Evolutionary conservation across 1,284 basidiomycete genomes (phyloP).

Genomic region (Gymnopus androsaceus): DNA sequence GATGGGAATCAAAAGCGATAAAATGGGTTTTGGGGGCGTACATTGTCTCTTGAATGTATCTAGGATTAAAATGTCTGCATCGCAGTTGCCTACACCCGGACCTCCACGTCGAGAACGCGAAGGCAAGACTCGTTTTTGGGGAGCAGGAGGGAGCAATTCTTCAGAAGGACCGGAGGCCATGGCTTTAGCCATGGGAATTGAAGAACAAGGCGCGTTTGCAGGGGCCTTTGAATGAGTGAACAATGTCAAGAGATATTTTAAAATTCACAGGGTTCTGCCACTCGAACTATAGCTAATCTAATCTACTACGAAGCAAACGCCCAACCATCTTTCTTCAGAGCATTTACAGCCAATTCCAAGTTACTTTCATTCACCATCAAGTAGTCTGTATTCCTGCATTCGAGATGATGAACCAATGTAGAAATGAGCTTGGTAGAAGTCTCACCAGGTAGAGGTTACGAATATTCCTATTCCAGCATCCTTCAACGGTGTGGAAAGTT

Average conservation of each 20-base stretch:
- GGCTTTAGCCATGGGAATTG: constrained; percentile 29
- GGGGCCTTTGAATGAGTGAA: too few relatives aligned
- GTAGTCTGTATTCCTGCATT: constrained; percentile 64
- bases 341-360: constrained; percentile 40
- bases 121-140: constrained; percentile 77
- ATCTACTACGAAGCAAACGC: constrained; percentile 4
- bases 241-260: too few relatives aligned
- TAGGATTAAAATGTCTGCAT: constrained; percentile 81
- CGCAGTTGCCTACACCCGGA: constrained; percentile 73
- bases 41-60: constrained; percentile 79
- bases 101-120: constrained; percentile 78
- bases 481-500: constrained; percentile 59
- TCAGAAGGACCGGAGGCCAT: constrained; percentile 31
- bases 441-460: constrained; percentile 69
- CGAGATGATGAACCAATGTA: neutral
- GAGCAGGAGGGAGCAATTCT: constrained; percentile 30
- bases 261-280: too few relatives aligned
- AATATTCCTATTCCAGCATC: constrained; percentile 58
- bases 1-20: constrained; percentile 16
- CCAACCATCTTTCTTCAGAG: constrained; percentile 31
- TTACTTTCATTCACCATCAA: constrained; percentile 52
- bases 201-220: neutral
- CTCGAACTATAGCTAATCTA: too few relatives aligned
- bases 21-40: constrained; percentile 44
- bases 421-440: neutral